Evolutionary conservation across 805 yeast genomes (phyloP), one percentile per base, ranked within the genome.

Genomic region (Starmerella ratchasimensis): DNA sequence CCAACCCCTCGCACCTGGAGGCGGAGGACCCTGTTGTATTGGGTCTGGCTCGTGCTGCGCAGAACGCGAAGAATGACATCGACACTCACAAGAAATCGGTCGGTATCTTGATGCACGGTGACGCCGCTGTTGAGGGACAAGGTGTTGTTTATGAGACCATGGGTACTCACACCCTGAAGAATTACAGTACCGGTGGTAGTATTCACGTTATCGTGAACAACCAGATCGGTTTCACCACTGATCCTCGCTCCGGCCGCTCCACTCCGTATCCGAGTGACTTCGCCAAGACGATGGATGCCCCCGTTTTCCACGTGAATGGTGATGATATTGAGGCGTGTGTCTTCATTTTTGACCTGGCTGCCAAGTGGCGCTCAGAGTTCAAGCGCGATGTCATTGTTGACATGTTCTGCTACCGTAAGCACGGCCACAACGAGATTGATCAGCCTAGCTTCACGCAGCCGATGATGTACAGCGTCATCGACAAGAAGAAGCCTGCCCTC

Each of bases 381-480:
- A 88, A 88, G 68, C 71, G 93, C 43, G 98, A 90, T 59, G 97
- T 84, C 41, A 82, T 90, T 54, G 75, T 90, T 55, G 99, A 90
- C 63, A 77, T 90, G 56, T 95, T 90, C 56, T 94, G 98, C 61
- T 90, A 90, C 80, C 77, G 99, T 67, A 88, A 86, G 63, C 74
- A 90, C 61, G 99, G 99, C 60, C 99, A 90, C 71, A 90, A 90
- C 62, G 99, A 90, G 71, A 90, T 97, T 48, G 99, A 90, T 66
- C 99, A 90, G 69, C 99, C 99, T 42, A 69, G 93, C 25, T 90
- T 90, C 73, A 90, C 99, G 32, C 99, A 90, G 66, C 99, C 99
- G 36, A 66, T 84, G 55, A 90, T 90, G 99, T 90, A 90, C 71
- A 67, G 81, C 61, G 73, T 72, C 66, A 81, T 90, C 58, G 84